Evolutionary conservation across 2,329 filamentous ascomycete species (phyloP), one percentile per base, ranked within the genome.

Genomic region (Uncinocarpus reesii): DNA sequence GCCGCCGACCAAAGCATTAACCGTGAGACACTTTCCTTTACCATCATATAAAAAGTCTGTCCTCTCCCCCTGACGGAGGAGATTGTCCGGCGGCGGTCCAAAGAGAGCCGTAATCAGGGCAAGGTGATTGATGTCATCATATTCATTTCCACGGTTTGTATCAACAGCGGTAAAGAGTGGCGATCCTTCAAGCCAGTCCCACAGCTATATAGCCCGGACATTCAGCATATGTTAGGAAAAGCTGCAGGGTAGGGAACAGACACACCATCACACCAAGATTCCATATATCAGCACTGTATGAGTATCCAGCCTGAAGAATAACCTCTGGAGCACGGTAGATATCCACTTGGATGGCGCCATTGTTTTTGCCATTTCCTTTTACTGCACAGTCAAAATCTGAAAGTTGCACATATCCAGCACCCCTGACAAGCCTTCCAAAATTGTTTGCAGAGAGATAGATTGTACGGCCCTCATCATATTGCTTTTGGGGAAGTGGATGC

Each of bases 291-390:
- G 61, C 63, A 42, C 61, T 63, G 53, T 65, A 66, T 8, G 60
- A 58, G 53, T 57, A 67, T 0, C 62, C 64, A 18, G 50, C 52
- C 34, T 60, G 56, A 7, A 67, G 51, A 16, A 67, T 59, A 11
- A 67, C 64, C 52, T 67, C 64, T 23, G 62, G 64, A 2, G 62
- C 59, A 32, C 60, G 63, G 48, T 65, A 67, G 10, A 62, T 53
- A 32, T 65, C 62, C 2, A 61, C 62, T 61, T 78, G 47, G 65
- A 76, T 59, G 62, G 68, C 52, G 57, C 70, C 57, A 65, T 72
- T 52, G 56, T 66, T 52, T 31, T 38, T 48, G 60, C 62, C 55
- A 49, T 64, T 56, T 32, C 62, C 64, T 35, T 42, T 57, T 24
- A 61, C 59, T 1, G 62, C 53, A 11, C 58, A 55, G 32, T 62